Evolutionary conservation across 2,329 filamentous ascomycete genomes (phyloP).

Genomic region (Hortaea werneckii): DNA sequence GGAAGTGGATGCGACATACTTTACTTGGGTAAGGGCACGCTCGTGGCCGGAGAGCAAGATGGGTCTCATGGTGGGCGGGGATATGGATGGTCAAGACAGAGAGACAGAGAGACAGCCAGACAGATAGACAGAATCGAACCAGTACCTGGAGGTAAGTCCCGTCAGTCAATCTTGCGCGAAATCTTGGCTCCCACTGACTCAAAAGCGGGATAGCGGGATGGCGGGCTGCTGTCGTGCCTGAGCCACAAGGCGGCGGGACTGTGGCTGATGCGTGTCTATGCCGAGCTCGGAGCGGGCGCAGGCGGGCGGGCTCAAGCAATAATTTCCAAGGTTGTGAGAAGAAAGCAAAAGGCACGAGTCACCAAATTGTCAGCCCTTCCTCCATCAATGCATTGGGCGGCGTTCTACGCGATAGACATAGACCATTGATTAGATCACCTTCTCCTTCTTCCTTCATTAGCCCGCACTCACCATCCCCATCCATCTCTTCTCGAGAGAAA

Average conservation of each 20-base stretch:
- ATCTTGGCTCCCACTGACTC: background rate
- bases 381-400: background rate
- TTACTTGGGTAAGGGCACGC: conserved; percentile 24
- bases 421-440: background rate
- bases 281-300: no score
- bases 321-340: background rate
- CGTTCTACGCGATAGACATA: background rate
- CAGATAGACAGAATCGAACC: no score
- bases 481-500: no score
- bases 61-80: conserved; percentile 69
- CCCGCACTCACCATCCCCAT: no score
- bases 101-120: background rate
- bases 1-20: conserved; percentile 1
- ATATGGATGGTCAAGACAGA: background rate
- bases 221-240: background rate
- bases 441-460: no score
- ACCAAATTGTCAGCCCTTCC: background rate
- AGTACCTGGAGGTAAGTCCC: no score
- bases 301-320: background rate
- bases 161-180: background rate
- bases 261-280: no score
- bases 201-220: background rate
- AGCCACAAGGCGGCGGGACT: no score
- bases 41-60: conserved; percentile 89
- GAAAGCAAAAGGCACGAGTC: no score